These are phyloP conservation scores for Mariannaea sp. DNA, from an alignment of 2,329 filamentous ascomycete species.

Conservation along the genomic window DNA sequence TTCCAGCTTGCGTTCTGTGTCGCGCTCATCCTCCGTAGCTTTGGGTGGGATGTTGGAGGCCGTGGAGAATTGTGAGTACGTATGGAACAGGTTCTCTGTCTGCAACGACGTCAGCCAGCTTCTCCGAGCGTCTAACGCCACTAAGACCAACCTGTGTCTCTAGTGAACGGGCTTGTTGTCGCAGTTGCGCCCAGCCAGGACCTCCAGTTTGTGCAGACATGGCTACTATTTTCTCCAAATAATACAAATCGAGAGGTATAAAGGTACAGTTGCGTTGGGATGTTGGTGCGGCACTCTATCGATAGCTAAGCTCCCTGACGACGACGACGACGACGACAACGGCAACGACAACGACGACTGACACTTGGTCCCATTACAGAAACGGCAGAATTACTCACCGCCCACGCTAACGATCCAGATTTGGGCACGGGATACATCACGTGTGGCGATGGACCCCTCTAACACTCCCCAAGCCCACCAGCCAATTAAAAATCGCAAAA, in stretches of 20 bases:
- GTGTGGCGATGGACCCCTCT: slow-evolving; percentile 25
- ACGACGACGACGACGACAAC: too few relatives aligned
- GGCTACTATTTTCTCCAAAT: slow-evolving; percentile 20
- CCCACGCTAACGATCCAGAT: slow-evolving; percentile 17
- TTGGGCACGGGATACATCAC: slow-evolving; percentile 24
- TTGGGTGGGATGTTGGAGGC: slow-evolving; percentile 79
- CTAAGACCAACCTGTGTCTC: slow-evolving; percentile 77
- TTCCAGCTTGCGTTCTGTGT: slow-evolving; percentile 79
- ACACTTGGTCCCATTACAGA: slow-evolving; percentile 31
- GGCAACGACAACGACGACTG: slow-evolving; percentile 31
- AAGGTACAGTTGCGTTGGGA: slow-evolving; percentile 19
- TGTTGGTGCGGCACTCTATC: slow-evolving; percentile 22
- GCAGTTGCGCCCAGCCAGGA: slow-evolving; percentile 87
- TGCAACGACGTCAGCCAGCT: slow-evolving; percentile 46
- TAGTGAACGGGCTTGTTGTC: slow-evolving; percentile 85
- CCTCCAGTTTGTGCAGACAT: slow-evolving; percentile 61
- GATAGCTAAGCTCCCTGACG: slow-evolving; percentile 32
- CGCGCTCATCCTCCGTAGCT: slow-evolving; percentile 81
- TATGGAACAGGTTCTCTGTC: slow-evolving; percentile 84
- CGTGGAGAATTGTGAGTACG: slow-evolving; percentile 89
- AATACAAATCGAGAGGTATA: slow-evolving; percentile 16
- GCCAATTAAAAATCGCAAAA: slow-evolving; percentile 43
- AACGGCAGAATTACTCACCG: slow-evolving; percentile 40
- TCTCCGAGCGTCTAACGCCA: slow-evolving; percentile 23
- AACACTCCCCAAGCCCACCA: slow-evolving; percentile 9